Evolutionary conservation across 257 asterid species (phyloP).

Genomic region (Leonotis leonurus): DNA sequence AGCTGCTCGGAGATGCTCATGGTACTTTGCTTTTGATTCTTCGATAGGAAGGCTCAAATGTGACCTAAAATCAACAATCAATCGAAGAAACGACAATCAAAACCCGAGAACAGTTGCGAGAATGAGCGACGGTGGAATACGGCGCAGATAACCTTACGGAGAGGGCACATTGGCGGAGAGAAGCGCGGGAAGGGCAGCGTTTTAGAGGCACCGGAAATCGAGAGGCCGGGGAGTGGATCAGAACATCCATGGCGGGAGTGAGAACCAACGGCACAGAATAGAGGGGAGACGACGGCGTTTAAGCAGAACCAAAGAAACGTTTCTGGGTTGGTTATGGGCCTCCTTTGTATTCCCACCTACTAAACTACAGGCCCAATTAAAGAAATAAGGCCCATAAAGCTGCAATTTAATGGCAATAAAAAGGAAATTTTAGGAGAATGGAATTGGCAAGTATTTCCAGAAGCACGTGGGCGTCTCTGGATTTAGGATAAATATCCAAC

Average conservation of each 20-base stretch:
- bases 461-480: conserved; percentile 3
- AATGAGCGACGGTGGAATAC: neutral
- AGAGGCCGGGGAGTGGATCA: conserved; percentile 44
- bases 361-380: neutral
- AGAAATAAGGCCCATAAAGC: neutral
- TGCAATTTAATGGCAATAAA: too few species aligned
- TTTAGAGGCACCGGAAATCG: conserved; percentile 29
- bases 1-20: conserved; percentile 72
- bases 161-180: conserved; percentile 40
- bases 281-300: conserved; percentile 6
- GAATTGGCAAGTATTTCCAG: neutral
- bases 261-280: conserved; percentile 23
- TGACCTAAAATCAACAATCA: conserved; percentile 42
- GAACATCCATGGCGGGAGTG: conserved; percentile 57
- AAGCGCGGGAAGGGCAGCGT: conserved; percentile 27
- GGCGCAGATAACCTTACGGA: conserved; percentile 38
- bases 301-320: neutral
- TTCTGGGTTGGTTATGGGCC: conserved; percentile 11
- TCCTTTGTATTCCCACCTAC: too few species aligned
- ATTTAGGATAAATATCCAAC: conserved; percentile 1
- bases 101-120: conserved; percentile 21
- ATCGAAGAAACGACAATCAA: neutral
- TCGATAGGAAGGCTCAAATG: conserved; percentile 45
- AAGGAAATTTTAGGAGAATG: too few species aligned
- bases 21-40: conserved; percentile 51